Conservation (phyloP, 176 grass and related monocot genomes). For the Poa pratensis region DNA sequence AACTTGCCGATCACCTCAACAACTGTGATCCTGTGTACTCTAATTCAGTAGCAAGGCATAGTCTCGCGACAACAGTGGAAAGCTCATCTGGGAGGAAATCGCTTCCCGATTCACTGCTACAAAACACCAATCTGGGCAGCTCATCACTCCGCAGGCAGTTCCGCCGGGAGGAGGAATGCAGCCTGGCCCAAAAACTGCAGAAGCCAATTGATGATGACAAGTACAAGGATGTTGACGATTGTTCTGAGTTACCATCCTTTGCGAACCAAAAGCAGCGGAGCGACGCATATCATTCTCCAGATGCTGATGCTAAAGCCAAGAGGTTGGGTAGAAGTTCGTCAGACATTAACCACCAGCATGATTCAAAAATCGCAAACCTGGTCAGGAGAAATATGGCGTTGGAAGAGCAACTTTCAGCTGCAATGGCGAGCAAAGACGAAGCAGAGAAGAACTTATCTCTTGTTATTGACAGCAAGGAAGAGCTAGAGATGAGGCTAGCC, state of each 20-base stretch:
- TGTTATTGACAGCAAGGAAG: conserved; percentile 69
- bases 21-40: conserved; percentile 56
- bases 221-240: conserved; percentile 58
- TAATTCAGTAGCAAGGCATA: conserved; percentile 56
- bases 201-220: conserved; percentile 80
- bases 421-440: conserved; percentile 61
- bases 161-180: conserved; percentile 72
- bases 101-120: conserved; percentile 66
- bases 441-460: conserved; percentile 70
- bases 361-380: conserved; percentile 64
- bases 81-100: conserved; percentile 76
- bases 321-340: conserved; percentile 59
- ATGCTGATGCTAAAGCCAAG: conserved; percentile 52
- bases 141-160: conserved; percentile 78
- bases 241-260: conserved; percentile 40
- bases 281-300: conserved; percentile 36
- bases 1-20: conserved; percentile 58
- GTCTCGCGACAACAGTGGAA: conserved; percentile 69
- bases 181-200: conserved; percentile 78
- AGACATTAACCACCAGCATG: conserved; percentile 62
- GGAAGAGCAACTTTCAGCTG: conserved; percentile 64
- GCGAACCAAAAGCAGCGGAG: conserved; percentile 40
- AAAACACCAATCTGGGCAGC: conserved; percentile 55
- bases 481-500: conserved; percentile 69
- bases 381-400: conserved; percentile 60